phyloP scores from a whole-genome alignment of 2,329 filamentous ascomycete species.

The Elsinoe fawcettii region DNA sequence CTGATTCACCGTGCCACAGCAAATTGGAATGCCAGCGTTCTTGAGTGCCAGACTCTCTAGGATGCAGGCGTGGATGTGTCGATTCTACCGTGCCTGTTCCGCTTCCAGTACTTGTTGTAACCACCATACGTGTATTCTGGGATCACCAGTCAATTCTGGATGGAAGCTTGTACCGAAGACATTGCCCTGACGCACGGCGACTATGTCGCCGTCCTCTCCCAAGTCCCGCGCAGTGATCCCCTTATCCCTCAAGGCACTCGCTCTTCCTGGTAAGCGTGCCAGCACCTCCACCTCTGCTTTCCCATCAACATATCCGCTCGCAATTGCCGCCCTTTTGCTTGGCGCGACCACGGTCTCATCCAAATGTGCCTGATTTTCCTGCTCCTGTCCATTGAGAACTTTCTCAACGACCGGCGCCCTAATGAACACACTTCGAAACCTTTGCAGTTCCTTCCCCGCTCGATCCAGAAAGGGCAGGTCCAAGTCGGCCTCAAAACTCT shows the following conservation, averaged over 20 bases:
- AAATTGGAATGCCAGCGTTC: too few relatives aligned
- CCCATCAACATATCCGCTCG: conserved; percentile 25
- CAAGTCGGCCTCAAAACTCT: conserved; percentile 76
- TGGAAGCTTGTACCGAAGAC: conserved; percentile 94
- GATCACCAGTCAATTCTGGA: conserved; percentile 82
- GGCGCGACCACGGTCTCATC: conserved; percentile 52
- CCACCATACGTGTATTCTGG: conserved; percentile 92
- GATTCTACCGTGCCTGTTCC: not conserved
- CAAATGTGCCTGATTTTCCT: conserved; percentile 38
- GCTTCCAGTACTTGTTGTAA: conserved; percentile 54
- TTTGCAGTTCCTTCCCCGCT: conserved; percentile 25
- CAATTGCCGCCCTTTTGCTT: conserved; percentile 39
- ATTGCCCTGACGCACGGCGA: conserved; percentile 84
- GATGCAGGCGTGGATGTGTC: not conserved
- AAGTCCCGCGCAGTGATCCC: conserved; percentile 40
- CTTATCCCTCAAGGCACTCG: conserved; percentile 42
- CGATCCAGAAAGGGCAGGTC: conserved; percentile 60
- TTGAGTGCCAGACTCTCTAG: not conserved
- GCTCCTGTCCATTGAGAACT: conserved; percentile 51
- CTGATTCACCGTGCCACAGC: too few relatives aligned
- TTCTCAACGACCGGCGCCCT: conserved; percentile 87
- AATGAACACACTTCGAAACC: conserved; percentile 84
- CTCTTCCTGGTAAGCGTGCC: conserved; percentile 48
- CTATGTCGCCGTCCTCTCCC: conserved; percentile 61
- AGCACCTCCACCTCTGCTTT: conserved; percentile 50